Base-by-base conservation (phyloP, 768 basidiomycete species). In the Hebeloma cylindrosporum region DNA sequence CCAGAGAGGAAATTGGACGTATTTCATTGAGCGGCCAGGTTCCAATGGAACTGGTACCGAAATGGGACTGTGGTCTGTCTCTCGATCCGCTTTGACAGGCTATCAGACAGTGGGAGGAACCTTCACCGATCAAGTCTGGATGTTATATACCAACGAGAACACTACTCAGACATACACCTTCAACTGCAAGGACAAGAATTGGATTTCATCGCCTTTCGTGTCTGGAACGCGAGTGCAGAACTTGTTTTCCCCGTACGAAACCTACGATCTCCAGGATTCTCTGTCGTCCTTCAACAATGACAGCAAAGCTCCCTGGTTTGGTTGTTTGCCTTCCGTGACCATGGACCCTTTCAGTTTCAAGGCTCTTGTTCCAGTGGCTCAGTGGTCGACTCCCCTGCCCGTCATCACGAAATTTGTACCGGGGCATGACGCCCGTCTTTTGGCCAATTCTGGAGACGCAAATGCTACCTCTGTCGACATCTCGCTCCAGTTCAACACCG, bases 81-180 rank as follows among this genome's bases (percentile, higher is more conserved):
- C 83, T 4, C 81, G 93, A 22, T 69, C 82, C 3, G 83, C 73
- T 13, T 74, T 93, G 25, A 1, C 63, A 3, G 66, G 61, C 18
- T 65, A 74, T n/a, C 90, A 93, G 62, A 78, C 59, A 4, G 72
- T 91, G 40, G 69, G 66, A 1, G 87, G 88, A 5, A 71, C 58
- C 18, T 73, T 78, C 59, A 71, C 72, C 7, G 82, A 83, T 43
- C 82, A 85, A 51, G 74, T 94, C 43, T 93, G 90, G 90, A 40
- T 95, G 56, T 65, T 96, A 4, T 94, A 80, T 66, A 81, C 87
- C 31, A 96, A 95, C 65, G 83, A 89, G 69, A 96, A 96, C 56
- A 36, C 56, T 33, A 88, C 93, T 3, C 66, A 68, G 46, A 76
- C 80, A 0, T 93, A 83, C 66, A 59, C 69, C 14, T 80, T 71